Evolutionary conservation across 805 yeast species (phyloP).

Genomic region (Candida orba): DNA sequence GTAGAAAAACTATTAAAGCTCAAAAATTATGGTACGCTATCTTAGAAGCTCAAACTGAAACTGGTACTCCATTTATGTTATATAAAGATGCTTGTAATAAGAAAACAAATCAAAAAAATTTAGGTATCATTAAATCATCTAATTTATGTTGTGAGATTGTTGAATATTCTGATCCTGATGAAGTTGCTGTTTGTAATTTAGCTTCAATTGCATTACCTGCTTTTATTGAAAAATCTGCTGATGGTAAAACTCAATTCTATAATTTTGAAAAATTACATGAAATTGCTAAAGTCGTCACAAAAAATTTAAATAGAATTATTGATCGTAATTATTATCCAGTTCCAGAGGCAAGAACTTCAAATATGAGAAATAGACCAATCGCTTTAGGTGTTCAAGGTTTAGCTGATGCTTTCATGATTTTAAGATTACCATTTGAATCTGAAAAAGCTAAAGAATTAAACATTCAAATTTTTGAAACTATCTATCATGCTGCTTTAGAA

Average conservation of each 20-base stretch:
- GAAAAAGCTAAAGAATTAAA: constrained; percentile 69
- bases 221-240: constrained; percentile 46
- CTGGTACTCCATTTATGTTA: constrained; percentile 92
- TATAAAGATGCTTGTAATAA: constrained; percentile 88
- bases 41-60: constrained; percentile 87
- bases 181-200: constrained; percentile 91
- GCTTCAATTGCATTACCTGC: constrained; percentile 88
- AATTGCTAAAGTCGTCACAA: constrained; percentile 68
- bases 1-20: constrained; percentile 63
- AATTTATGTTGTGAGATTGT: constrained; percentile 93
- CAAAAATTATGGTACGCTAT: constrained; percentile 89
- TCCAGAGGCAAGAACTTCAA: constrained; percentile 64
- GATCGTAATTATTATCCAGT: constrained; percentile 86
- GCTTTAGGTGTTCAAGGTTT: constrained; percentile 99
- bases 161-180: constrained; percentile 86
- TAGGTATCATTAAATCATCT: constrained; percentile 89
- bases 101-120: constrained; percentile 85
- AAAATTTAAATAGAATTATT: constrained; percentile 74
- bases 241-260: constrained; percentile 41
- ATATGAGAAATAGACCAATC: constrained; percentile 81
- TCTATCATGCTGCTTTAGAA: constrained; percentile 89
- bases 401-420: constrained; percentile 77
- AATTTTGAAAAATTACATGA: constrained; percentile 71
- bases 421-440: constrained; percentile 84
- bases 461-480: constrained; percentile 86